Evolutionary conservation across 148 eudicot genomes (phyloP).

Genomic region (Camellia sinensis): DNA sequence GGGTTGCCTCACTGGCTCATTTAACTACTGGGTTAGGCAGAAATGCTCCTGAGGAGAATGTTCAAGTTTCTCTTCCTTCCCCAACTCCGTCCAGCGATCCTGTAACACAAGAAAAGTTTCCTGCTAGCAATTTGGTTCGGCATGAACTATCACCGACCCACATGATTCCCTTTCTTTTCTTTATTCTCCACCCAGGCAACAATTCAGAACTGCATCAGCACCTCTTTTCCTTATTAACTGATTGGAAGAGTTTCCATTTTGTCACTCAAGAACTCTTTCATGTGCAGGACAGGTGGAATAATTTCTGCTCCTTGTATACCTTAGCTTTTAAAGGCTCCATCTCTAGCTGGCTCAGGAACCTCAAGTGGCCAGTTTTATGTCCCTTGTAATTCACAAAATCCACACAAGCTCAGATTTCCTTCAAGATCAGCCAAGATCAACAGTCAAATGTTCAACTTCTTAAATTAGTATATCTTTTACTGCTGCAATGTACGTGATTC

Average conservation of each 20-base stretch:
- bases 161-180: no score
- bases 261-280: no score
- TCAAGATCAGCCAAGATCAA: background rate
- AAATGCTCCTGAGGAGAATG: slow-evolving; percentile 33
- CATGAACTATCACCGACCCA: slow-evolving; percentile 15
- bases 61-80: slow-evolving; percentile 94
- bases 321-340: no score
- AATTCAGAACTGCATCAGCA: no score
- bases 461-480: background rate
- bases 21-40: slow-evolving; percentile 32
- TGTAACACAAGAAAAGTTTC: slow-evolving; percentile 42
- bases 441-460: background rate
- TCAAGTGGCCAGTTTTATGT: background rate
- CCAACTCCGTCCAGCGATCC: slow-evolving; percentile 88
- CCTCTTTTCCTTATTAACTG: background rate
- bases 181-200: no score
- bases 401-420: background rate
- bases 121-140: slow-evolving; percentile 6
- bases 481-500: background rate
- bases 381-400: background rate
- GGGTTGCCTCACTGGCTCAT: slow-evolving; percentile 33
- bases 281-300: no score
- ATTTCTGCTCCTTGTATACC: no score
- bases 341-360: no score
- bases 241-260: background rate